Evolutionary conservation across 1,139 yeast genomes (phyloP), one percentile per base, ranked within the genome.

Genomic region (Pneumocystis jirovecii): DNA sequence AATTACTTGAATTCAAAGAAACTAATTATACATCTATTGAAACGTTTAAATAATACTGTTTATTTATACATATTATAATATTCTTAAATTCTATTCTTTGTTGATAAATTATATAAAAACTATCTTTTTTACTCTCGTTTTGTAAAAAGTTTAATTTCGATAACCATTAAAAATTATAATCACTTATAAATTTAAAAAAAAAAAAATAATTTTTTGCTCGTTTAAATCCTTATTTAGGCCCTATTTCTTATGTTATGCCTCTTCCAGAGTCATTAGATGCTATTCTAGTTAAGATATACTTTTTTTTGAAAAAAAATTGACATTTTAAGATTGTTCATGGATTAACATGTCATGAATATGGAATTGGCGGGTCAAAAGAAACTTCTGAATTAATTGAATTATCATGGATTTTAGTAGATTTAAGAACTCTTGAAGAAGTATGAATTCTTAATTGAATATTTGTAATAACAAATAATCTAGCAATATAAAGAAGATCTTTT

Each of bases 341-440:
- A 50, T 50, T 21, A 25, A 50, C 57, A 25, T 83, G 87, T 70
- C 90, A 85, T 72, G 90, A 85, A 66, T 80, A 83, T 64, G 80
- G 83, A 45, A 78, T 81, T 45, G 81, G 82, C 70, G 82, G 84
- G 63, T 76, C 85, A 45, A 82, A 81, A 69, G 93, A 86, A 73
- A 77, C 86, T 17, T 79, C 85, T 10, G 93, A 87, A 74, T 76
- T 83, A 69, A 81, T 85, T 64, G 89, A 85, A 72, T 74, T 87
- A 31, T 83, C 89, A 2, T 87, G 91, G 91, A 71, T 79, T 40
- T 71, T 82, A 4, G 74, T 85, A 29, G 80, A 80, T 67, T 75
- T 81, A 61, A 68, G 68, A 39, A 70, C 73, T 15, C 66, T 74
- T 50, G 73, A 72, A 29, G 75, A 74, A 68, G 72, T 72, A 61